Evolutionary conservation across 75 land plant genomes (phyloP), one percentile per base, ranked within the genome.

Genomic region (Pseudotsuga menziesii): DNA sequence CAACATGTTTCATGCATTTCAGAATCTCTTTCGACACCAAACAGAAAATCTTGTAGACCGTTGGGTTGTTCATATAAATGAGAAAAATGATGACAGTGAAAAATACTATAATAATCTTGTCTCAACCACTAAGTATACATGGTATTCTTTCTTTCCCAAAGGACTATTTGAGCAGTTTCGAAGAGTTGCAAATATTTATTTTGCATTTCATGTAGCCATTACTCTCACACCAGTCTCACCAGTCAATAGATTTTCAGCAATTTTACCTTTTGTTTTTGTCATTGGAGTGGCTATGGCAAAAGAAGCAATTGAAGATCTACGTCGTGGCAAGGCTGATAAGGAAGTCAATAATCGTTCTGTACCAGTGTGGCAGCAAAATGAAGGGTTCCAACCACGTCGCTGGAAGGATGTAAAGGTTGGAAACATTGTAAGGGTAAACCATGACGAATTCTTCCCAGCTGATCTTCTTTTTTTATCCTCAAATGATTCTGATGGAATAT

Each of bases 221-320:
- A 67, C 88, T 39, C 79, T 87, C 23, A 81, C 86, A 63, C 88
- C 88, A 61, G 36, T 87, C 41, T 74, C 88, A 19, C 83, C 88
- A 56, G 78, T 80, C 52, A 81, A 78, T 44, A 72, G 79, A 58
- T 39, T 54, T 3, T 61, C 81, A 14, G 85, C 88, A 4, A 69
- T 87, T 63, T 35, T 85, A 25, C 88, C 88, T 55, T 64, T 87
- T 61, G 48, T 73, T 55, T 85, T 85, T 75, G 78, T 83, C 19
- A 52, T 87, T 75, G 73, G 75, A 26, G 64, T 87, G 12, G 66
- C 88, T n/a, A 87, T 73, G 32, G 23, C 76, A n/a, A 87, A 87
- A 67, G 88, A 87, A 76, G 88, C 78, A 13, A 36, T 74, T 23
- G 83, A 81, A 59, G 88, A 87, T 79, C 54, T 75, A n/a, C 82